Percentiles rank a stretch among this genome's conserved stretches.
phyloP scores from a whole-genome alignment of 768 basidiomycete species.

The Sarcomyxa edulis region DNA sequence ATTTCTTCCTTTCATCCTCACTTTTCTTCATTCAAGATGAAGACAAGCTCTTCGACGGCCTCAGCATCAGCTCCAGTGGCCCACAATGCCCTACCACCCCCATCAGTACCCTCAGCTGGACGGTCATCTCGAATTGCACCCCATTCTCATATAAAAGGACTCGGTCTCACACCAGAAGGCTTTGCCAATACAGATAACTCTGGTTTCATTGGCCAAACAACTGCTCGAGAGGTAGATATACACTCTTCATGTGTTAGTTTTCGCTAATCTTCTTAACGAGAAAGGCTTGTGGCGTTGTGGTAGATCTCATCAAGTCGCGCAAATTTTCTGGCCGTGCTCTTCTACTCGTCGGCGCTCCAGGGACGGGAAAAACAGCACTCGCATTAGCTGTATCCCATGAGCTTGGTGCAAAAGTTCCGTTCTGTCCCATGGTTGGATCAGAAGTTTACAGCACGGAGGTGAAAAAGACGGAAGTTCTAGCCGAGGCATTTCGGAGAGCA shows the following conservation, averaged over 20 bases:
- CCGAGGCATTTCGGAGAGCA: slow-evolving; percentile 90
- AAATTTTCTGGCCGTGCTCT: slow-evolving; percentile 93
- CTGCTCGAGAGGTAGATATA: slow-evolving; percentile 76
- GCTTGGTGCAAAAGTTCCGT: slow-evolving; percentile 90
- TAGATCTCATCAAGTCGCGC: slow-evolving; percentile 85
- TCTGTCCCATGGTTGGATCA: slow-evolving; percentile 97
- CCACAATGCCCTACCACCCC: slow-evolving; percentile 71
- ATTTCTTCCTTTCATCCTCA: no score
- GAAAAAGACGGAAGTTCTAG: slow-evolving; percentile 97
- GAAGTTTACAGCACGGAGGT: slow-evolving; percentile 97
- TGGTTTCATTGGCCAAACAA: slow-evolving; percentile 88
- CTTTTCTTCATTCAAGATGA: slow-evolving; percentile 26
- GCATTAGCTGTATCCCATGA: slow-evolving; percentile 96
- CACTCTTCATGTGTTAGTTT: neutral
- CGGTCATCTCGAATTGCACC: slow-evolving; percentile 80
- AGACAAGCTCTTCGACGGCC: slow-evolving; percentile 35
- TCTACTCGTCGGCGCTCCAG: slow-evolving; percentile 90
- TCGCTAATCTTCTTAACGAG: neutral
- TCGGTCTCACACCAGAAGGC: slow-evolving; percentile 85
- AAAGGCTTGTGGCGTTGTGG: slow-evolving; percentile 88
- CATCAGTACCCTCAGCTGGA: slow-evolving; percentile 52
- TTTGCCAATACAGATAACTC: slow-evolving; percentile 64
- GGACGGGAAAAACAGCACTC: slow-evolving; percentile 97
- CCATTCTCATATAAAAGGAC: slow-evolving; percentile 96
- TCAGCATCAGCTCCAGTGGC: slow-evolving; percentile 52